Evolutionary conservation across 2,329 filamentous ascomycete genomes (phyloP).

Genomic region (Epichloe brachyelytri): DNA sequence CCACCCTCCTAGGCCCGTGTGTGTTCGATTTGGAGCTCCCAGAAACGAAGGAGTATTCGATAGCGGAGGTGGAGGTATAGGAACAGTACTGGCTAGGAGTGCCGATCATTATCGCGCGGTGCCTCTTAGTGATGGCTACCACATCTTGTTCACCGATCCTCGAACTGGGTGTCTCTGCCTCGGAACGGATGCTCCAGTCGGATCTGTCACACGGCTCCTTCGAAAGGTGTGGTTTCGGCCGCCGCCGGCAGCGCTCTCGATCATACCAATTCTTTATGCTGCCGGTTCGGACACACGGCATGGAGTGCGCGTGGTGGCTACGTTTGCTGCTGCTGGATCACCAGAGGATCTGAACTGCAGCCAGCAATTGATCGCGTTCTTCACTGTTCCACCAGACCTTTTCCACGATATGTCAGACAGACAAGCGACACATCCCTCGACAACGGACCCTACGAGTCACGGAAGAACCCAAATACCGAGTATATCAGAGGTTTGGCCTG

Average conservation of each 20-base stretch:
- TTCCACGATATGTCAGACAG: conserved; percentile 26
- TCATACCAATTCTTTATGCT: conserved; percentile 38
- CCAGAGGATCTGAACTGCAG: neutral
- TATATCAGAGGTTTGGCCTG: conserved; percentile 10
- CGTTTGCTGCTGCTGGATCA: conserved; percentile 29
- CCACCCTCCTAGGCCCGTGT: neutral
- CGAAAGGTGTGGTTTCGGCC: conserved; percentile 43
- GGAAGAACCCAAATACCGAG: conserved; percentile 4
- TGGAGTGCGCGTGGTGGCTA: conserved; percentile 46
- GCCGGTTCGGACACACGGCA: conserved; percentile 41
- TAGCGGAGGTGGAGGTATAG: conserved; percentile 3
- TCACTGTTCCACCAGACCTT: conserved; percentile 45
- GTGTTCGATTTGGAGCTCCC: neutral
- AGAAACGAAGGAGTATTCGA: neutral
- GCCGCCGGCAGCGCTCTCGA: conserved; percentile 15
- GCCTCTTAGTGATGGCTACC: conserved; percentile 51
- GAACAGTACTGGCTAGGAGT: conserved; percentile 25
- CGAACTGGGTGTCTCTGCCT: conserved; percentile 41
- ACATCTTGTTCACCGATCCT: conserved; percentile 53
- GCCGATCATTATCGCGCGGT: conserved; percentile 51
- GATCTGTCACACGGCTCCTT: conserved; percentile 35
- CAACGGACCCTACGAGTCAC: conserved; percentile 1
- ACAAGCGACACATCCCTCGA: conserved; percentile 5
- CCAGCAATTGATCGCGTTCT: conserved; percentile 39
- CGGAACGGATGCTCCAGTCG: conserved; percentile 47